phyloP scores from a whole-genome alignment of 768 basidiomycete genomes.

The Russula dissimulans region DNA sequence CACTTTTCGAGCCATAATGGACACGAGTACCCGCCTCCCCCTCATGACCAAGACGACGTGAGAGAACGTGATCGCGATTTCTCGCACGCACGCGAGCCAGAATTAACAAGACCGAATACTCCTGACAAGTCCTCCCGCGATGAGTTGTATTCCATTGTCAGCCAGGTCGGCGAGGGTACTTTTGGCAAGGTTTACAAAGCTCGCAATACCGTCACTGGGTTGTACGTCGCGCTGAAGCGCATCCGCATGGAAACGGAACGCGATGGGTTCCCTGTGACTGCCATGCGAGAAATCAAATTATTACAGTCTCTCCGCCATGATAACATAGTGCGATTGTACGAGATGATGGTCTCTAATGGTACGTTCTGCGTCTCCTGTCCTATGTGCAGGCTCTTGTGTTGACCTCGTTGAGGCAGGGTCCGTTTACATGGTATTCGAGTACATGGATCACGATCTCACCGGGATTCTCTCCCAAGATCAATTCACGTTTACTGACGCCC shows the following conservation, averaged over 20 bases:
- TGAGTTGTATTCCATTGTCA: conserved; percentile 78
- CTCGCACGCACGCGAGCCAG: conserved; percentile 2
- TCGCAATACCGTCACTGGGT: conserved; percentile 64
- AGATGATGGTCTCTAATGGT: conserved; percentile 99
- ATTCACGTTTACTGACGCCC: conserved; percentile 73
- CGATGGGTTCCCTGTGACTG: conserved; percentile 98
- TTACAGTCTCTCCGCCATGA: conserved; percentile 83
- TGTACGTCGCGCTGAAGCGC: conserved; percentile 84
- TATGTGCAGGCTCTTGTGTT: conserved; percentile 8
- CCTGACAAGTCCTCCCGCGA: conserved; percentile 22
- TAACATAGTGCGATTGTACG: conserved; percentile 83
- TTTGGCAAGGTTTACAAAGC: conserved; percentile 99
- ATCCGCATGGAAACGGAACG: conserved; percentile 97
- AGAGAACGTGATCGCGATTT: conserved; percentile 6
- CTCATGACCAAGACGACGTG: conserved; percentile 5
- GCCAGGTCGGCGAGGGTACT: conserved; percentile 96
- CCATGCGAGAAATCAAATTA: conserved; percentile 98
- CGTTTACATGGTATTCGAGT: conserved; percentile 99
- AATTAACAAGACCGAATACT: conserved; percentile 14
- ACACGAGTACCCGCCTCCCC: conserved; percentile 8
- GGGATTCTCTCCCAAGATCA: conserved; percentile 88
- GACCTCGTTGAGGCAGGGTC: conserved; percentile 45
- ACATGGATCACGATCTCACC: conserved; percentile 97
- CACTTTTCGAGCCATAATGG: conserved; percentile 14
- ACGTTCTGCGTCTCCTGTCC: conserved; percentile 20